phyloP scores from a whole-genome alignment of 495 filamentous ascomycete species.

The Penicillium cosmopolitanum region DNA sequence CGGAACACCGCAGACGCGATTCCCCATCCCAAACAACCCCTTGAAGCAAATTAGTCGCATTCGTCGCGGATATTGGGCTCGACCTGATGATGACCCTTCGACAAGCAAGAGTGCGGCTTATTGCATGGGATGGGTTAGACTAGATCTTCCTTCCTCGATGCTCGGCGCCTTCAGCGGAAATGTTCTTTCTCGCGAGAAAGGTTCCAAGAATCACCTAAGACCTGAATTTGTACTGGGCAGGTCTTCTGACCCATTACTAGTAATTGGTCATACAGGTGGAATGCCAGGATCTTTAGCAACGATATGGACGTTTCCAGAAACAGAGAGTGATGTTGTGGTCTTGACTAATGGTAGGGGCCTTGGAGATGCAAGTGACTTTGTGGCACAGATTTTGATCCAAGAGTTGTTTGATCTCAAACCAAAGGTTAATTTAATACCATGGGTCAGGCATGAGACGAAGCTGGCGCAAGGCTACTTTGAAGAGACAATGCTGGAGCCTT shows the following conservation, averaged over 20 bases:
- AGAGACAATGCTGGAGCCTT: constrained; percentile 11
- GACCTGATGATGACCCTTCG: constrained; percentile 18
- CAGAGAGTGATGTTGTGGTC: constrained; percentile 20
- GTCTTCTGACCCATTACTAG: constrained; percentile 1
- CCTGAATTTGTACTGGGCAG: constrained; percentile 18
- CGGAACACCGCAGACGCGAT: neutral
- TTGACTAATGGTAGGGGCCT: constrained; percentile 19
- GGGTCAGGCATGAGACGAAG: constrained; percentile 11
- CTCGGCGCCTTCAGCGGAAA: constrained; percentile 17
- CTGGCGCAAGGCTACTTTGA: constrained; percentile 4
- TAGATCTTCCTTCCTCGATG: constrained; percentile 20
- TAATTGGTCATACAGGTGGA: constrained; percentile 20
- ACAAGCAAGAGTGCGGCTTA: constrained; percentile 16
- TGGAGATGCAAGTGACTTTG: constrained; percentile 24
- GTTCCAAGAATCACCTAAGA: constrained; percentile 8
- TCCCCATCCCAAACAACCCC: constrained; percentile 12
- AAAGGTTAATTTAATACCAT: constrained; percentile 8
- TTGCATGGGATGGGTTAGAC: constrained; percentile 24
- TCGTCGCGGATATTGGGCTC: constrained; percentile 21
- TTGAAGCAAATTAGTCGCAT: constrained; percentile 22
- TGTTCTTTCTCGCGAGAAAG: constrained; percentile 3
- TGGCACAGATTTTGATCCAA: constrained; percentile 22
- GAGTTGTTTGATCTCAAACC: constrained; percentile 23
- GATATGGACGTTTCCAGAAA: constrained; percentile 22
- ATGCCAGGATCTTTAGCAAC: constrained; percentile 15